These are phyloP conservation scores for Alectoria sarmentosa DNA, from an alignment of 495 filamentous ascomycete species.

Conservation along the genomic window DNA sequence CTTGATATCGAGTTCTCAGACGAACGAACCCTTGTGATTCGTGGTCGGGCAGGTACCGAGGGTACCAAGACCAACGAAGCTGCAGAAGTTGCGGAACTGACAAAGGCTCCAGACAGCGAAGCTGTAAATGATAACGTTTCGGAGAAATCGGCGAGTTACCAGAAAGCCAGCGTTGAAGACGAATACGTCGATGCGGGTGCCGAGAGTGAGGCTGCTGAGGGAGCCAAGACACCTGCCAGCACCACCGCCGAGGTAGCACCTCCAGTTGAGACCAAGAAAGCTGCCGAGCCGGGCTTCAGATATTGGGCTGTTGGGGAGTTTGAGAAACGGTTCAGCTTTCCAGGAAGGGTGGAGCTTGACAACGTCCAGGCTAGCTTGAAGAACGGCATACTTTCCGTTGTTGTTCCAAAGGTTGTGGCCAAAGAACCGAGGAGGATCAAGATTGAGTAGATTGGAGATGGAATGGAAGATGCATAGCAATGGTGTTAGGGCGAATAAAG, in stretches of 20 bases:
- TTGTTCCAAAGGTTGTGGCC: slow-evolving; percentile 69
- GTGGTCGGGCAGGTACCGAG: slow-evolving; percentile 56
- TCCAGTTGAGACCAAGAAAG: not conserved
- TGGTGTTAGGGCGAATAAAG: not conserved
- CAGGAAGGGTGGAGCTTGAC: slow-evolving; percentile 66
- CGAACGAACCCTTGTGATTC: slow-evolving; percentile 63
- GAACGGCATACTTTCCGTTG: slow-evolving; percentile 64
- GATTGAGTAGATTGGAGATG: slow-evolving; percentile 41
- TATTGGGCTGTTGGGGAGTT: slow-evolving; percentile 82
- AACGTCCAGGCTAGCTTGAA: slow-evolving; percentile 65
- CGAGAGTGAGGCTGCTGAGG: slow-evolving; percentile 29
- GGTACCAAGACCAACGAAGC: slow-evolving; percentile 32
- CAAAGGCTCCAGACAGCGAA: slow-evolving; percentile 17
- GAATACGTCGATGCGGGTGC: slow-evolving; percentile 38
- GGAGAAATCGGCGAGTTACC: slow-evolving; percentile 23
- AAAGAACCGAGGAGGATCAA: slow-evolving; percentile 46
- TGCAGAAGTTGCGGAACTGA: slow-evolving; percentile 30
- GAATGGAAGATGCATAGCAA: not conserved
- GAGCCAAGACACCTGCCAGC: slow-evolving; percentile 26
- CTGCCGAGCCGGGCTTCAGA: slow-evolving; percentile 39
- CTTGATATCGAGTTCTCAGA: slow-evolving; percentile 82
- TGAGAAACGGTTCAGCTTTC: slow-evolving; percentile 71
- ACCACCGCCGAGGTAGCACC: slow-evolving; percentile 19
- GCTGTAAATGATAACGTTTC: slow-evolving; percentile 32
- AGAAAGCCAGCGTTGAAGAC: slow-evolving; percentile 62